Base-by-base conservation (phyloP, 345 rosid genomes). In the Eutrema yunnanense region DNA sequence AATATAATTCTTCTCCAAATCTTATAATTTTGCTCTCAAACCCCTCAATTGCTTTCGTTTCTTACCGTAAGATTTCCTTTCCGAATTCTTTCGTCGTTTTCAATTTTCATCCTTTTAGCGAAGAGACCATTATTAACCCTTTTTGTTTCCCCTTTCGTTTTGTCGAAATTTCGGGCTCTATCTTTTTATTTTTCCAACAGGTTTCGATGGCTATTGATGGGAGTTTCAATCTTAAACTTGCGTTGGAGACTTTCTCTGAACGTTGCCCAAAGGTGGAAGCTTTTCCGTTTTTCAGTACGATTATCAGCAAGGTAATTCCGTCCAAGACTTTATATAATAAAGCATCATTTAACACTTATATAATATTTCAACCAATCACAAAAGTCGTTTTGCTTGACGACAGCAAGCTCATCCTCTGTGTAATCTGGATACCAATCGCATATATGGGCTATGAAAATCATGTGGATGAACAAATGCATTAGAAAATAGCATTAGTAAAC, bases 201-300 rank as follows among this genome's bases (percentile, higher is more conserved):
- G 63, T 69, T 27, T 32, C 67, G 38, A 89, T 89, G 92, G 77
- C 97, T 33, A 81, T 86, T 32, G 96, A 91, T 12, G 91, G 89
- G 69, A 87, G 91, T 76, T 94, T 89, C 84, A 77, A 68, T 65
- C 75, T 91, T 9, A 77, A 84, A 58, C 72, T 74, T 2, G 84
- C 92, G 2, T 58, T 89, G 27, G 61, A 71, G 73, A 73, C 87
- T 87, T 89, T 94, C 63, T 75, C 86, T 50, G 79, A 75, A 36
- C 92, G 92, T 22, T 89, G 86, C 74, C 89, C 92, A 46, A 81
- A 83, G 72, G 87, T 86, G 22, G 61, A 67, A 53, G 13, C 43
- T 32, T 69, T 72, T 61, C 79, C 77, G 2, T 68, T 63, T 53
- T 80, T 88, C 38, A 72, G 62, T 36, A 66, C 74, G 13, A 75